Conservation (phyloP, 2,329 filamentous ascomycete species). For the Botrytis cinerea region DNA sequence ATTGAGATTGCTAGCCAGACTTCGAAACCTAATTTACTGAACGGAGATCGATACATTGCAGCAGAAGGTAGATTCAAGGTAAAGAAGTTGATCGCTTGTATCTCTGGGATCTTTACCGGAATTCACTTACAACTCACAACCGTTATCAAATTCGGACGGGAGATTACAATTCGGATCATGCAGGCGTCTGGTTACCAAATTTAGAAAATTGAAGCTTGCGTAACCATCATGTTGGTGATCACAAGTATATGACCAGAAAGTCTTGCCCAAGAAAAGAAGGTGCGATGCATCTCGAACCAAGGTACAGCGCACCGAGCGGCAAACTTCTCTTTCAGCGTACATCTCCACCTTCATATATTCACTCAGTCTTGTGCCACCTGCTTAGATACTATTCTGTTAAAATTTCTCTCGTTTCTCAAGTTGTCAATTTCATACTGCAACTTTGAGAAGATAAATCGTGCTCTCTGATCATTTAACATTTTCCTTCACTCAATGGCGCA, state of each 20-base stretch:
- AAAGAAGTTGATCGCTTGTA: neutral
- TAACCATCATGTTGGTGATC: constrained; percentile 3
- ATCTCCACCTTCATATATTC: constrained; percentile 1
- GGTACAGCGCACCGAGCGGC: neutral
- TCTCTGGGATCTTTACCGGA: no score
- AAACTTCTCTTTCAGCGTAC: neutral
- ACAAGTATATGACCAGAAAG: neutral
- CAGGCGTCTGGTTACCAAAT: neutral
- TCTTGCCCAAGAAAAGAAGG: constrained; percentile 14
- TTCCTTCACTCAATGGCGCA: neutral
- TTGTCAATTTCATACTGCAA: neutral
- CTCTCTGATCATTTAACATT: neutral
- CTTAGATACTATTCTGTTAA: neutral
- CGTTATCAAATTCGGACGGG: neutral
- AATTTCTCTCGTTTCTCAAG: neutral
- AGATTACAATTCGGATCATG: neutral
- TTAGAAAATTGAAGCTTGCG: neutral
- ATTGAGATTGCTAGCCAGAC: neutral
- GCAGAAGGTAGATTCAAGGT: neutral
- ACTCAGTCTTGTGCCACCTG: neutral
- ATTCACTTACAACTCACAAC: neutral
- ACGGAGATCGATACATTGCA: neutral
- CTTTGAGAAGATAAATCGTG: neutral
- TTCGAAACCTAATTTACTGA: neutral
- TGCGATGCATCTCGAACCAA: neutral